Evolutionary conservation across 2,329 filamentous ascomycete genomes (phyloP).

Genomic region (Dryadomyces sulphureus): DNA sequence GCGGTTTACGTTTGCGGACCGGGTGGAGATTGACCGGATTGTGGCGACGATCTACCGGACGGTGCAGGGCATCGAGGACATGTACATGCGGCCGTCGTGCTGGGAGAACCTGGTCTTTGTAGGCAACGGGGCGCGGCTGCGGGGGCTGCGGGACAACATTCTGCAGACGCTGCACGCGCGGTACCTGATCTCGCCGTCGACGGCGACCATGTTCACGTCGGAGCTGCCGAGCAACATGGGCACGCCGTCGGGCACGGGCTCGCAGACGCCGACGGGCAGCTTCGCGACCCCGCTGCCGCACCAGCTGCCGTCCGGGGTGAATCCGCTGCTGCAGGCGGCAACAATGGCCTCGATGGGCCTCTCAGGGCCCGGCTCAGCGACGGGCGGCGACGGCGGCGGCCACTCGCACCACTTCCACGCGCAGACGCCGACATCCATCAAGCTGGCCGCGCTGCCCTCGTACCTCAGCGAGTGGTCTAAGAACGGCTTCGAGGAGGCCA

Average conservation of each 20-base stretch:
- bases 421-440: constrained; percentile 73
- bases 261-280: constrained; percentile 69
- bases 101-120: constrained; percentile 91
- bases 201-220: constrained; percentile 91
- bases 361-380: constrained; percentile 22
- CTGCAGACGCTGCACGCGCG: constrained; percentile 64
- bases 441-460: constrained; percentile 59
- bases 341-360: constrained; percentile 27
- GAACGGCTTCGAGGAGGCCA: constrained; percentile 62
- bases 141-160: constrained; percentile 80
- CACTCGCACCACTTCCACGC: constrained; percentile 40
- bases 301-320: constrained; percentile 49
- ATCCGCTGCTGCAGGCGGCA: constrained; percentile 62
- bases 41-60: constrained; percentile 72
- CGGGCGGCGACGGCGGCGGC: constrained; percentile 23
- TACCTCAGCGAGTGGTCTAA: constrained; percentile 90
- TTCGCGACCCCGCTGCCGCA: constrained; percentile 38
- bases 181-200: constrained; percentile 81
- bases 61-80: constrained; percentile 69
- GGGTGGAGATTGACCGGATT: constrained; percentile 66
- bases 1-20: constrained; percentile 54
- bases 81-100: constrained; percentile 68
- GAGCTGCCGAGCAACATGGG: constrained; percentile 89
- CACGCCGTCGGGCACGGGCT: constrained; percentile 77
- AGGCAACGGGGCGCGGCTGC: constrained; percentile 62